Percentiles rank a stretch among this genome's conserved stretches.
These are phyloP conservation scores for Asterochloris sp. DNA, from an alignment of 139 green algal species.

Conservation along the genomic window DNA sequence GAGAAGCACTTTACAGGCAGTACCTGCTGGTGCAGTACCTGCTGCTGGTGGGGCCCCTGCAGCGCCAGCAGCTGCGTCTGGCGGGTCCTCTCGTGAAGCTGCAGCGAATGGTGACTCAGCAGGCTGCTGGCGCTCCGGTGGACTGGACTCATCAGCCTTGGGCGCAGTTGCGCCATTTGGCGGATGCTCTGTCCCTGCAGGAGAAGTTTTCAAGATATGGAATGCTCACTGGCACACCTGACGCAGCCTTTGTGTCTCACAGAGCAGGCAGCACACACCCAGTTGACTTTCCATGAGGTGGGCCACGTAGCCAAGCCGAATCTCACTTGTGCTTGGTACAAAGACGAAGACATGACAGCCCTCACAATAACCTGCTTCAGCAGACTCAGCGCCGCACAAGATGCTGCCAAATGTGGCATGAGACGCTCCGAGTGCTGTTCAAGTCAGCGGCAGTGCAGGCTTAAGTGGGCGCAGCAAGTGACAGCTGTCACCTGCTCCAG, in stretches of 20 bases:
- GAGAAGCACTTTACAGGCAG: background rate
- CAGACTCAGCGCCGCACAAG: too few relatives aligned
- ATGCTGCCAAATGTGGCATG: too few relatives aligned
- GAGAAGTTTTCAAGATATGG: background rate
- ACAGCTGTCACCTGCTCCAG: too few relatives aligned
- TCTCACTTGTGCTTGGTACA: too few relatives aligned
- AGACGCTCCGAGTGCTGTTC: too few relatives aligned
- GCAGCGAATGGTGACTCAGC: background rate
- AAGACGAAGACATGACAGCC: too few relatives aligned
- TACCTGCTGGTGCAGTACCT: background rate
- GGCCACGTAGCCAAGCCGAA: too few relatives aligned
- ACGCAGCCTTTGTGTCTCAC: background rate
- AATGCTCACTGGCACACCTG: background rate
- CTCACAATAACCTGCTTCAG: too few relatives aligned
- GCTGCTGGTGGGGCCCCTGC: background rate
- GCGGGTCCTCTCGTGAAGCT: background rate
- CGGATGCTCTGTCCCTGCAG: background rate
- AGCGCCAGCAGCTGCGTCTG: background rate
- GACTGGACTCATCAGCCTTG: background rate
- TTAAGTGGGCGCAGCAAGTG: too few relatives aligned
- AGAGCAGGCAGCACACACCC: background rate
- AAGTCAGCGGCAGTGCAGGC: too few relatives aligned
- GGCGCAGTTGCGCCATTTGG: background rate
- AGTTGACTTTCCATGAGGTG: too few relatives aligned
- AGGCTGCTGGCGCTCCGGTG: background rate